phyloP scores from a whole-genome alignment of 2,329 filamentous ascomycete species.

The Fusarium solani-melongenae region DNA sequence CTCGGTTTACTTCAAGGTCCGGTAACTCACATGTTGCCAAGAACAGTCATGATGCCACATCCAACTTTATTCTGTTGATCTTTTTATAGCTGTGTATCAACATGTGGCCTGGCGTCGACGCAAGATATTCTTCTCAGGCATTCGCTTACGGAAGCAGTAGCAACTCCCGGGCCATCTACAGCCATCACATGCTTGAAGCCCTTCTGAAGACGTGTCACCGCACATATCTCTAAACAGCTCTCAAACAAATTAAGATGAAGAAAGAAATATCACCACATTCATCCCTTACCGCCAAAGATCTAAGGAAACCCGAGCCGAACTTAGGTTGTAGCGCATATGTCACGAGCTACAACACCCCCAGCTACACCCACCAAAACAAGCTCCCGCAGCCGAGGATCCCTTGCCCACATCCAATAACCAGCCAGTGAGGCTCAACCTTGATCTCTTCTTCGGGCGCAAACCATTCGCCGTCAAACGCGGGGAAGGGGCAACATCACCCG shows the following conservation, averaged over 20 bases:
- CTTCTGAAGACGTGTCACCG: neutral
- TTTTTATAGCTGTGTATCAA: neutral
- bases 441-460: neutral
- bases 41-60: neutral
- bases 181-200: neutral
- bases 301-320: slow-evolving; percentile 5
- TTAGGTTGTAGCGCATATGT: neutral
- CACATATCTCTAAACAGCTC: neutral
- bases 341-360: neutral
- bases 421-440: slow-evolving; percentile 4
- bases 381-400: slow-evolving; percentile 1
- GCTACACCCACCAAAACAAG: slow-evolving; percentile 12
- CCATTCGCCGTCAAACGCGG: slow-evolving; percentile 4
- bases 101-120: neutral
- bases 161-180: neutral
- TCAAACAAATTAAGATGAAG: neutral
- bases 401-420: slow-evolving; percentile 19
- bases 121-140: neutral
- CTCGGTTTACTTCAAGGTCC: neutral
- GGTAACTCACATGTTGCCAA: neutral
- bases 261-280: neutral
- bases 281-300: neutral
- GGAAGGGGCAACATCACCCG: slow-evolving; percentile 8
- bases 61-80: neutral
- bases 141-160: neutral